Evolutionary conservation across 257 asterid genomes (phyloP), one percentile per base, ranked within the genome.

Genomic region (Datura wrightii): DNA sequence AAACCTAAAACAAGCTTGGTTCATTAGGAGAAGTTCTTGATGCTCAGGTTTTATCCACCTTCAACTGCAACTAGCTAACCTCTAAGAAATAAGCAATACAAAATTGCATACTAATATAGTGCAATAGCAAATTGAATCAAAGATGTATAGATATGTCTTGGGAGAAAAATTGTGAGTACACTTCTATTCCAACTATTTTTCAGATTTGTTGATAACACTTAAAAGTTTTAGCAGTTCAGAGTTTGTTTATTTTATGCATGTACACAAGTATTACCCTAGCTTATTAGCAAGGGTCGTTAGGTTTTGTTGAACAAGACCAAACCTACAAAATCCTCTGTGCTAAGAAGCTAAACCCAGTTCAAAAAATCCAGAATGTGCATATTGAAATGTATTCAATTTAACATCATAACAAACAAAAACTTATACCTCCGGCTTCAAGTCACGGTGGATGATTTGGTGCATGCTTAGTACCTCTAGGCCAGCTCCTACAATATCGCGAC

Each of bases 361-460:
- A 39, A 39, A 39, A 39, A 4, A 39, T 39, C 42, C 42, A 72
- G 80, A 46, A 44, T 11, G 31, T 14, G 46, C 0, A 1, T 24
- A 31, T 52, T 31, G 62, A 50, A 76, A 13, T 31, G 14, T 7
- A 13, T 50, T 50, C 41, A 48, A 15, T 52, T 13, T 76, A 52
- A 1, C 8, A 76, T 71, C 55, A 42, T 42, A 42, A 76, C 62
- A 76, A 34, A 10, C 2, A 48, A 76, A 76, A 50, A 15, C 31
- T 24, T 76, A 4, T 76, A 92, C 94, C 92, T 90, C 91, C 31
- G 93, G 92, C 86, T 92, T 92, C 90, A 92, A 87, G 85, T 90
- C 93, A 37, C 90, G 91, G 62, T 89, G 92, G 76, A 92, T 83
- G 37, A 92, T 85, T 76, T 72, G 86, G 54, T 88, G 89, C 10